These are phyloP conservation scores for Russula emetica DNA, from an alignment of 768 basidiomycete genomes.

Conservation along the genomic window DNA sequence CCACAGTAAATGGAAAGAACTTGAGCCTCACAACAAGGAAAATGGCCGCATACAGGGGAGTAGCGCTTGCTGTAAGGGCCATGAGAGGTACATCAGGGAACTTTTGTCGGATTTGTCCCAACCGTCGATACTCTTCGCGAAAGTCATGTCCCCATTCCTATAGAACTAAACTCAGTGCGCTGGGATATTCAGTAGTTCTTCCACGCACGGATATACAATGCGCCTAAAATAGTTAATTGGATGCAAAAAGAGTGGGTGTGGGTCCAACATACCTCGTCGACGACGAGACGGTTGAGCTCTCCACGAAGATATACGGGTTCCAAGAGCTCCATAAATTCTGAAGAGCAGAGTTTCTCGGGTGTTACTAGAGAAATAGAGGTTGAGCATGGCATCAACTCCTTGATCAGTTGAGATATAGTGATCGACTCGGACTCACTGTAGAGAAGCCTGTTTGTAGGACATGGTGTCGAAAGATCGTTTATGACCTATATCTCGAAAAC, in stretches of 20 bases:
- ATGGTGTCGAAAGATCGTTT: conserved; percentile 54
- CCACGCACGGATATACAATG: conserved; percentile 75
- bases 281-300: conserved; percentile 66
- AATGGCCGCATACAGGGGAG: conserved; percentile 47
- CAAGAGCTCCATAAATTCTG: conserved; percentile 52
- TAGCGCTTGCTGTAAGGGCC: conserved; percentile 84
- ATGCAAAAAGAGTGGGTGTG: conserved; percentile 1
- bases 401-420: neutral
- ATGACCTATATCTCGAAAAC: conserved; percentile 44
- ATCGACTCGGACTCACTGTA: conserved; percentile 52
- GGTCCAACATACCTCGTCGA: conserved; percentile 60
- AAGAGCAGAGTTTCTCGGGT: conserved; percentile 63
- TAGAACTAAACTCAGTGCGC: neutral
- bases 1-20: conserved; percentile 10
- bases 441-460: conserved; percentile 56
- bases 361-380: conserved; percentile 47
- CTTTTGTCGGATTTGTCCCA: conserved; percentile 64
- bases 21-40: neutral
- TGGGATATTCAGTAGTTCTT: neutral
- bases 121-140: conserved; percentile 63
- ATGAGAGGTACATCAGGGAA: conserved; percentile 76
- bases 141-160: conserved; percentile 88
- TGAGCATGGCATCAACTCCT: neutral
- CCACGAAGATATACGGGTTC: conserved; percentile 47
- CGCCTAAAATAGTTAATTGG: conserved; percentile 42